These are phyloP conservation scores for Candida corydali DNA, from an alignment of 805 yeast genomes.

Conservation along the genomic window DNA sequence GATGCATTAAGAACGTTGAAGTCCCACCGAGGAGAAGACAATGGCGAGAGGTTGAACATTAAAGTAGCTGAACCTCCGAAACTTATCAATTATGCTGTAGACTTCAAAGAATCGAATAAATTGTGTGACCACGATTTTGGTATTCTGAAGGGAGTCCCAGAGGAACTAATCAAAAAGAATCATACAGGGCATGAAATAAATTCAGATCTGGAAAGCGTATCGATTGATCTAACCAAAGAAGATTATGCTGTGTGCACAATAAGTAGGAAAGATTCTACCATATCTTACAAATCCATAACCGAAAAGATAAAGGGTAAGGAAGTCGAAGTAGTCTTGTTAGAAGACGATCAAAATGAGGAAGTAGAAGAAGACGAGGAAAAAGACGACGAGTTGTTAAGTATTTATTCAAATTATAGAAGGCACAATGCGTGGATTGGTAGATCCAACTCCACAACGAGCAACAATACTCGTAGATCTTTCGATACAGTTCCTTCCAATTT, in stretches of 20 bases:
- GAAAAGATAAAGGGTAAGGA: constrained; percentile 35
- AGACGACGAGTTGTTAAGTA: constrained; percentile 33
- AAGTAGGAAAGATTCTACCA: constrained; percentile 29
- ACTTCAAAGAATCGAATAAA: constrained; percentile 27
- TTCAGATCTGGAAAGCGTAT: constrained; percentile 35
- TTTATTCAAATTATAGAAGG: constrained; percentile 37
- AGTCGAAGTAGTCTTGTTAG: constrained; percentile 42
- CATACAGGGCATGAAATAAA: neutral
- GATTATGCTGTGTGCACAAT: constrained; percentile 35
- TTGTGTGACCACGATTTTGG: constrained; percentile 2
- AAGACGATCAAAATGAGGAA: constrained; percentile 30
- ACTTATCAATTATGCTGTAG: constrained; percentile 34
- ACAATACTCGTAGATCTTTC: neutral
- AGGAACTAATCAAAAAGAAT: neutral
- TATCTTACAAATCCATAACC: constrained; percentile 36
- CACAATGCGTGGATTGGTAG: constrained; percentile 21
- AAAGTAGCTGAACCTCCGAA: constrained; percentile 36
- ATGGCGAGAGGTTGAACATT: constrained; percentile 15
- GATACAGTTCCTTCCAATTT: neutral
- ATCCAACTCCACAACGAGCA: constrained; percentile 15
- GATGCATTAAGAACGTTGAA: neutral
- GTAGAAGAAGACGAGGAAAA: constrained; percentile 31
- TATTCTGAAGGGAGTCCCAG: neutral
- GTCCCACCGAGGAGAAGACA: neutral
- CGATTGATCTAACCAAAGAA: constrained; percentile 40